Evolutionary conservation across 164 flowering plant genomes (phyloP).

Genomic region (Tetracentron sinense): DNA sequence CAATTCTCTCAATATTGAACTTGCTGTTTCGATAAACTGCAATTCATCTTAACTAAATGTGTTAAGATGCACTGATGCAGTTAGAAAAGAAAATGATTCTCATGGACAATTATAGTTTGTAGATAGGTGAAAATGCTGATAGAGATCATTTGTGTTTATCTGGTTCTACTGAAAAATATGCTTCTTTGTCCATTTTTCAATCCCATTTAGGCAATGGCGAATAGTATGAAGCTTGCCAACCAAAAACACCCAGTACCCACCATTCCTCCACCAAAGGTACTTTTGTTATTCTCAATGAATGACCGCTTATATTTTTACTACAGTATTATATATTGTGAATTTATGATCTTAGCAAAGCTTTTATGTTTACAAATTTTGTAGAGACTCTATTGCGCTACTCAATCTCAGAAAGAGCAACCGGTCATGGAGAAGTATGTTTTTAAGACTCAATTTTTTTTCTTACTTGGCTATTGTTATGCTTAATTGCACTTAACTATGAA

Average conservation of each 20-base stretch:
- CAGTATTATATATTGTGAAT: neutral
- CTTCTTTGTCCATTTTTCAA: conserved; percentile 6
- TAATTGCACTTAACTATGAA: neutral
- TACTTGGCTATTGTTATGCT: neutral
- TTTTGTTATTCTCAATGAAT: neutral
- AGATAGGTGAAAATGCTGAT: neutral
- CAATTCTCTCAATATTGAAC: neutral
- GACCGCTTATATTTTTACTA: neutral
- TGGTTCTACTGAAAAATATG: conserved; percentile 2
- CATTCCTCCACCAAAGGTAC: conserved; percentile 36
- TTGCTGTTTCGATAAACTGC: neutral
- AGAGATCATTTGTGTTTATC: neutral
- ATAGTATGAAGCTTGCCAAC: conserved; percentile 25
- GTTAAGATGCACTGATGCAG: neutral
- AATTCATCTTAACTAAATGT: neutral
- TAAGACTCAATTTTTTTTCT: conserved; percentile 6
- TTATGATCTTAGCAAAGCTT: neutral
- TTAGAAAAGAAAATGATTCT: neutral
- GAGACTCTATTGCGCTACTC: conserved; percentile 12
- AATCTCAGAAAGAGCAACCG: conserved; percentile 12
- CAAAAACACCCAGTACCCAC: conserved; percentile 20
- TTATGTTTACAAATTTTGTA: conserved; percentile 26
- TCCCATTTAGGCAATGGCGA: conserved; percentile 40
- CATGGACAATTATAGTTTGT: neutral
- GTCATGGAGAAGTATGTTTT: conserved; percentile 30